phyloP scores from a whole-genome alignment of 192 early-diverging fungal species.

The Coemansia sp. region DNA sequence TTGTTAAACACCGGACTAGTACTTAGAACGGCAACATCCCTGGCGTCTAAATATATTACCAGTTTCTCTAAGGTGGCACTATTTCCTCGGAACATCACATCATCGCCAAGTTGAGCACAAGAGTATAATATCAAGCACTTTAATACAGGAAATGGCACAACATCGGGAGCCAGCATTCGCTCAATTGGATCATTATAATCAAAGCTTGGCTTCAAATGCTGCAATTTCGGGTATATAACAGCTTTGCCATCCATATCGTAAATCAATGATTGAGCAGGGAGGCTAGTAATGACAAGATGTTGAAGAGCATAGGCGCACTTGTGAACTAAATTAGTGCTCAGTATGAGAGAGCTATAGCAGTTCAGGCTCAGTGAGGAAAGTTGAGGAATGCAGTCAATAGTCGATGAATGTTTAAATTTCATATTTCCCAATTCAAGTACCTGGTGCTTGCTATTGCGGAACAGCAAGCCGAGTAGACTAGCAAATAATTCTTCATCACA shows the following conservation, averaged over 20 bases:
- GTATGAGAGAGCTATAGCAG: not conserved
- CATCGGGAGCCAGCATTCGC: not conserved
- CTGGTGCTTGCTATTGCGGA: not conserved
- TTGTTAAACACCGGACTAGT: too few relatives aligned
- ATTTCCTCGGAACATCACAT: slow-evolving; percentile 15
- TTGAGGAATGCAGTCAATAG: not conserved
- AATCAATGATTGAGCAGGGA: not conserved
- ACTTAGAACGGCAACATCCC: too few relatives aligned
- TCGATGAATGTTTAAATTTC: not conserved
- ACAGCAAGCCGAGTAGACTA: not conserved
- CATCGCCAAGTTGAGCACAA: not conserved
- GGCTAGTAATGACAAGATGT: not conserved
- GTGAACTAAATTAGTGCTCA: not conserved
- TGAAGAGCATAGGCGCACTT: not conserved
- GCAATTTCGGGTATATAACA: not conserved
- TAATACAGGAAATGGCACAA: slow-evolving; percentile 4
- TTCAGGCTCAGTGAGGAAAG: not conserved
- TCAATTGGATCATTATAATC: not conserved
- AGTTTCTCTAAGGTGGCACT: not conserved
- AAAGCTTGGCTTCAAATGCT: not conserved
- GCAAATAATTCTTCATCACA: not conserved
- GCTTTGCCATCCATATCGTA: not conserved
- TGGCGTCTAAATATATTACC: too few relatives aligned
- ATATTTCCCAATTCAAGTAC: not conserved
- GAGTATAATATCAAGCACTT: not conserved